Base-by-base conservation (phyloP, 2,329 filamentous ascomycete genomes). In the Colletotrichum paranaense region DNA sequence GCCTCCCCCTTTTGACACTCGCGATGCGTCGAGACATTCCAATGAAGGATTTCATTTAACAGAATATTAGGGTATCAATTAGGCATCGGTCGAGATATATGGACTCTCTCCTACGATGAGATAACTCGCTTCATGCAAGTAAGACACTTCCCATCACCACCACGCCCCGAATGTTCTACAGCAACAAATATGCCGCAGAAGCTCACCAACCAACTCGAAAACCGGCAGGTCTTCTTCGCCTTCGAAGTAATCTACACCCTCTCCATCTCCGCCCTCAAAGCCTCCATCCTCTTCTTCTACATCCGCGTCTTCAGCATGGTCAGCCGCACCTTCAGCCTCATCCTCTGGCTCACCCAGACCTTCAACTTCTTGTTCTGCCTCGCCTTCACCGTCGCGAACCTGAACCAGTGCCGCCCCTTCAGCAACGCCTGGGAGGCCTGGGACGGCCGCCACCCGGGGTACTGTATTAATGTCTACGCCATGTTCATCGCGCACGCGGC, bases 401-500 rank as follows among this genome's bases (percentile, higher is more conserved):
- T 84, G 14, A 79, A 84, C 16, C 82, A 86, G 62, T 86, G 85
- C 76, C 75, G 77, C 3, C 86, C 85, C 0, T 79, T 88, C 12
- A 74, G 77, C 8, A 85, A 81, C 73, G 83, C 83, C 76, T 88
- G 87, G 87, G 68, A 87, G 16, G 55, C 32, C 8, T 75, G 82
- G 82, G 80, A 82, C 42, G 70, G 71, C 19, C 67, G 35, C 2
- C 70, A 73, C 28, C 62, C 70, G 1, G 83, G 83, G 0, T 69
- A 56, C 14, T 85, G 84, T 70, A 78, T 81, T 5, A 79, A 85
- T 32, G 77, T 85, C 62, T 80, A 79, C 24, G 77, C 78, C 5
- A 82, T 84, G 55, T 79, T 79, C 28, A 87, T 85, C 77, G 76
- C 82, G 11, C 81, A 81, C 62, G 82, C 86, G 1, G 81, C 76